Base-by-base conservation (phyloP, 768 basidiomycete species). In the Xerocomus brunneocitrinus region DNA sequence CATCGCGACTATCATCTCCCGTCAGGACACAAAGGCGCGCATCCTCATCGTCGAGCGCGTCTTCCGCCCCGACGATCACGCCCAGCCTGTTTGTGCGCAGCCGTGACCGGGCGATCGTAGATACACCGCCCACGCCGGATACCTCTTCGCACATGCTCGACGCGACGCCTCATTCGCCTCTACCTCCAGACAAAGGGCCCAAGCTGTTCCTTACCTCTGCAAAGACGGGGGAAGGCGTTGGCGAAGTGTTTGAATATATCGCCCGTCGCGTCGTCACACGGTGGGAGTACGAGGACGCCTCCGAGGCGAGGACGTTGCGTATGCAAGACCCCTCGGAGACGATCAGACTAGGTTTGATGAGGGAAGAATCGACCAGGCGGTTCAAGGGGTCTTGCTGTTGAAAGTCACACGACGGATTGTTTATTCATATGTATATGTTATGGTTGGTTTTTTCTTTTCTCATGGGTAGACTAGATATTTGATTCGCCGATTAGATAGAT, bases 181-280 rank as follows among this genome's bases (percentile, higher is more conserved):
- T 60, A 0, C 57, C 61, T 1, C 78, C 74, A 0, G 82, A 81
- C 30, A 73, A 67, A 1, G 79, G 84, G 3, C 84, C 87, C 0
- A 80, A 75, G 65, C 70, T 90, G 10, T 88, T 90, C 67, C 85
- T 87, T 62, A 81, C 87, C 6, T 87, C 84, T 1, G 89, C 90
- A 3, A 89, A 89, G 69, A 89, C 86, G 4, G 90, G 90, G 0
- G 77, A 80, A 34, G 83, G 86, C 8, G 87, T 91, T 0, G 47
- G 63, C 1, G 84, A 83, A 1, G 83, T 89, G n/a, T 92, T 91
- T 61, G 85, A 81, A 64, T 90, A 90, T 61, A 74, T 92, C 39
- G 86, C 82, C 4, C 62, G 69, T 46, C 73, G 88, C 27, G 85
- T 91, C 8, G 75, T 83, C 34, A 62, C 65, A 56, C 71, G 78